Percentiles rank a stretch among this genome's conserved stretches.
Conservation (phyloP, 495 filamentous ascomycete species). For the Daldinia concentrica region DNA sequence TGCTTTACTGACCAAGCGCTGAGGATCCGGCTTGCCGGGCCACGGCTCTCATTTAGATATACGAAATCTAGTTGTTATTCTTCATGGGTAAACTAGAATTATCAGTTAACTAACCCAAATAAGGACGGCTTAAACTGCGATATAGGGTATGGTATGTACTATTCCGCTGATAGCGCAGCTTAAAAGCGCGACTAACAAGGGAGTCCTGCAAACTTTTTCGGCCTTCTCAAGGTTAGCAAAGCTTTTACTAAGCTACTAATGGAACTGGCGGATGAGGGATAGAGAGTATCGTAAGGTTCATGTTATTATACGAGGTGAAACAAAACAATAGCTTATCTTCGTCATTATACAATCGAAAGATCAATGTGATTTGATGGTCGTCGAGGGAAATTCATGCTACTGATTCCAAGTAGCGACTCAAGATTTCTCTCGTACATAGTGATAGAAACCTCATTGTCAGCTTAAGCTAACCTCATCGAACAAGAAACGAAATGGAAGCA, state of each 20-base stretch:
- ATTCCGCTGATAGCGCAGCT: background rate
- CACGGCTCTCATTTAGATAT: background rate
- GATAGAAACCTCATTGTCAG: conserved; percentile 1
- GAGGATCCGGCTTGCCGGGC: conserved; percentile 30
- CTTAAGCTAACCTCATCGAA: conserved; percentile 1
- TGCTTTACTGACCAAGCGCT: conserved; percentile 12
- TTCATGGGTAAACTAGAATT: background rate
- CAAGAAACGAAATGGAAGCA: conserved; percentile 24
- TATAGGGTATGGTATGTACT: background rate
- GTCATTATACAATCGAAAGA: conserved; percentile 10
- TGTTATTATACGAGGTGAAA: conserved; percentile 15
- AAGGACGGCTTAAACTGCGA: background rate
- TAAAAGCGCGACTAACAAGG: background rate
- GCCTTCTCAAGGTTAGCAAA: background rate
- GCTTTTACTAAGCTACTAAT: background rate
- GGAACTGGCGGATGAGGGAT: background rate
- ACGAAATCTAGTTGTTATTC: background rate
- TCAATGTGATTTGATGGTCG: conserved; percentile 1
- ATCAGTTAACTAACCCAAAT: background rate
- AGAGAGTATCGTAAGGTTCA: background rate
- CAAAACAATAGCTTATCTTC: conserved; percentile 19
- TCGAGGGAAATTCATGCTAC: background rate
- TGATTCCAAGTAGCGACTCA: background rate
- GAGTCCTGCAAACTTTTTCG: background rate
- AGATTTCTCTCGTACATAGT: background rate